Base-by-base conservation (phyloP, 2,329 filamentous ascomycete species). In the Verticillium albo-atrum region DNA sequence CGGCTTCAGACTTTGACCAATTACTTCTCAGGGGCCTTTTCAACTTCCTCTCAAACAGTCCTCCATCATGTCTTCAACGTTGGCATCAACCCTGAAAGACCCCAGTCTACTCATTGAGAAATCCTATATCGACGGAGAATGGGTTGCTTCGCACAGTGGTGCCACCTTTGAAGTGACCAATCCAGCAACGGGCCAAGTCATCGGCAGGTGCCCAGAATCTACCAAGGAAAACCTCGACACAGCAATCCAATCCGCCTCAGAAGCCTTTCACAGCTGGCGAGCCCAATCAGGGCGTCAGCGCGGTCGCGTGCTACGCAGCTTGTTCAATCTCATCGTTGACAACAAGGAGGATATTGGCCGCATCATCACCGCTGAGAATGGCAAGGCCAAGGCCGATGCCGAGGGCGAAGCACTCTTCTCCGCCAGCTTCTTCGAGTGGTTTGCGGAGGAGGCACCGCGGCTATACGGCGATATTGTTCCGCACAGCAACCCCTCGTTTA, bases 201-300 rank as follows among this genome's bases (percentile, higher is more conserved):
- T 92, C 65, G 88, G 86, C 58, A 86, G 80, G 32, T 87, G 86
- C 70, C 88, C 89, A 37, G 89, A 92, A 68, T 89, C 90, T 75
- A 79, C 82, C 65, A 77, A 78, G 57, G 76, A 80, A 62, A 89
- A 92, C 68, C 84, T 85, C 17, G 79, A 88, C 65, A 77, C 79
- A 55, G 89, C 89, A 66, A 91, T 92, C 63, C 75, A 85, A 61
- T 87, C 87, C 23, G 89, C 89, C 6, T 77, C 81, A 2, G 81
- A 80, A 3, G 89, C 89, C 0, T 78, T 88, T 52, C 79, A 79
- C 4, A 72, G 75, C 7, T 88, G 86, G 72, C 78, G 78, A 62
- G 80, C 79, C 63, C 79, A 76, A 30, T 83, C 84, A 5, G 83
- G 82, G 17, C 80, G 85, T 28, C 79, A 88, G 69, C 77, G 86